phyloP scores from a whole-genome alignment of 352 stramenopile genomes.

The Phytophthora chlamydospora region DNA sequence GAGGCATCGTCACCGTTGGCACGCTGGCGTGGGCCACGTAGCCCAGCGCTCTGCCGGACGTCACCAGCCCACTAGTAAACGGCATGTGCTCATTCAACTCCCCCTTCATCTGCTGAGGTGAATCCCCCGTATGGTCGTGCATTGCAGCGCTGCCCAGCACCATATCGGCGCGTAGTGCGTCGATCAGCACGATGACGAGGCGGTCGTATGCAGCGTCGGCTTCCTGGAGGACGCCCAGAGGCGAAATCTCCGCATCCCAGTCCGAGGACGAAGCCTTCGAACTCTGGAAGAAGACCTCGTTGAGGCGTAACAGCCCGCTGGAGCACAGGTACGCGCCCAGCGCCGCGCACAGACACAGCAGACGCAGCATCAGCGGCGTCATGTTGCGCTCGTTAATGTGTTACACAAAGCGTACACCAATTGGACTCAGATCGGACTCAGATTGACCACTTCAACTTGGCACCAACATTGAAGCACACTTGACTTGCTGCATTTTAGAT shows the following conservation, averaged over 20 bases:
- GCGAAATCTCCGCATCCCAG: slow-evolving; percentile 8
- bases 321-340: slow-evolving; percentile 55
- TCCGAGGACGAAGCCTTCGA: not conserved
- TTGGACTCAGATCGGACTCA: slow-evolving; percentile 4
- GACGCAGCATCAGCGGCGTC: slow-evolving; percentile 23
- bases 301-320: slow-evolving; percentile 60
- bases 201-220: slow-evolving; percentile 59
- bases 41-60: slow-evolving; percentile 52
- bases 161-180: slow-evolving; percentile 89
- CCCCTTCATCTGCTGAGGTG: slow-evolving; percentile 6
- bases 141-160: slow-evolving; percentile 73
- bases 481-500: too few relatives aligned
- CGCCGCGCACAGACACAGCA: slow-evolving; percentile 48
- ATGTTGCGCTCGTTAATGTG: slow-evolving; percentile 12
- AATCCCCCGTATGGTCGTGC: slow-evolving; percentile 11
- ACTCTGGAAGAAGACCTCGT: slow-evolving; percentile 57
- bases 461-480: too few relatives aligned
- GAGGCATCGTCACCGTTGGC: slow-evolving; percentile 90
- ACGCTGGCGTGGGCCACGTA: slow-evolving; percentile 85
- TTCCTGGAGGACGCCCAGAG: slow-evolving; percentile 5
- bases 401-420: slow-evolving; percentile 19
- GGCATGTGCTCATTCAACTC: slow-evolving; percentile 78
- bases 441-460: slow-evolving; percentile 24
- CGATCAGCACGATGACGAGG: slow-evolving; percentile 87
- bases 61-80: slow-evolving; percentile 61